A percentile compares a stretch with the other conserved stretches of the same genome.
These are phyloP conservation scores for Lactarius quietus DNA, from an alignment of 768 basidiomycete species.

Conservation along the genomic window DNA sequence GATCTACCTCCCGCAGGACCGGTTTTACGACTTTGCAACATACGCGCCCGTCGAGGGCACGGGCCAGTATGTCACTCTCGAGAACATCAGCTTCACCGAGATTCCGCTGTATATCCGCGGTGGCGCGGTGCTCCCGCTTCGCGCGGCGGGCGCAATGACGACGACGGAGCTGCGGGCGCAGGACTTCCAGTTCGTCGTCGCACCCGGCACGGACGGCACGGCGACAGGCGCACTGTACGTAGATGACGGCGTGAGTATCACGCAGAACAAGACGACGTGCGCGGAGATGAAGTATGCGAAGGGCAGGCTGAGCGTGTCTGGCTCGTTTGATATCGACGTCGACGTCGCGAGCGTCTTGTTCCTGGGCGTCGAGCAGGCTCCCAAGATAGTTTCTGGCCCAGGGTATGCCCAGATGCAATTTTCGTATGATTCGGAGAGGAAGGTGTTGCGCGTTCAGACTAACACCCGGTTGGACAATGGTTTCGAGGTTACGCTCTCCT, in stretches of 20 bases:
- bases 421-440: conserved; percentile 36
- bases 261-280: conserved; percentile 31
- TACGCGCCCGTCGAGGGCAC: conserved; percentile 46
- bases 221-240: conserved; percentile 56
- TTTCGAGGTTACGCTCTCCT: conserved; percentile 29
- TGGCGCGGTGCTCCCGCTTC: conserved; percentile 56
- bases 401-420: conserved; percentile 26
- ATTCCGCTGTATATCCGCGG: conserved; percentile 64
- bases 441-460: conserved; percentile 46
- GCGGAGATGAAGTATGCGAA: conserved; percentile 32
- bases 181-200: conserved; percentile 62
- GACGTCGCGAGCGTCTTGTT: conserved; percentile 37
- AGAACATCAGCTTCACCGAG: conserved; percentile 48
- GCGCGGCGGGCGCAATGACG: conserved; percentile 55
- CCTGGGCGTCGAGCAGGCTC: conserved; percentile 31
- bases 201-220: conserved; percentile 47
- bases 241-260: conserved; percentile 59
- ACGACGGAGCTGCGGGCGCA: conserved; percentile 50
- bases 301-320: conserved; percentile 31
- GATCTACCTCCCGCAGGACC: conserved; percentile 60
- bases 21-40: conserved; percentile 61
- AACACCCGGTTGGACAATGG: conserved; percentile 36
- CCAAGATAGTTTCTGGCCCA: conserved; percentile 28
- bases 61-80: conserved; percentile 44
- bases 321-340: conserved; percentile 32